Evolutionary conservation across 352 stramenopile genomes (phyloP).

Genomic region (Blastocystis sp.): DNA sequence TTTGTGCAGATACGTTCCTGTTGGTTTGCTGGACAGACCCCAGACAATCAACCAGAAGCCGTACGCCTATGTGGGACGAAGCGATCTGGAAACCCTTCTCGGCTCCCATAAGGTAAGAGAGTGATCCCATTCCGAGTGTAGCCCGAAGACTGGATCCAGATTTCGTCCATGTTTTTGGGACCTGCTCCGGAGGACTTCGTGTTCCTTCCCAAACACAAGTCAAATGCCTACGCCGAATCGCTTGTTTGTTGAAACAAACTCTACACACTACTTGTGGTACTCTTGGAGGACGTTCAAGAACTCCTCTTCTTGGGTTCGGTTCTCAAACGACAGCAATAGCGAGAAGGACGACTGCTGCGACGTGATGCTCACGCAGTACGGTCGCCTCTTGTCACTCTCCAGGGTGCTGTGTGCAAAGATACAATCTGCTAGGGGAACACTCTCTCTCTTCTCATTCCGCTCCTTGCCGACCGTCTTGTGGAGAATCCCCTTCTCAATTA

Average conservation of each 20-base stretch:
- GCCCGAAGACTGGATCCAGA: constrained; percentile 89
- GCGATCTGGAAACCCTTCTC: constrained; percentile 94
- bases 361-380: constrained; percentile 14
- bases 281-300: not conserved
- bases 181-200: constrained; percentile 78
- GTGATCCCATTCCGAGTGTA: not conserved
- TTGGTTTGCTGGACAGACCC: constrained; percentile 85
- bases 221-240: constrained; percentile 75
- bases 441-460: constrained; percentile 2
- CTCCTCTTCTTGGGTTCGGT: not conserved
- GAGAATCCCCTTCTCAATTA: not conserved
- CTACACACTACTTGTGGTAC: not conserved
- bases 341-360: not conserved
- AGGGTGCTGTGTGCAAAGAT: not conserved
- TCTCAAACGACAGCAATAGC: not conserved
- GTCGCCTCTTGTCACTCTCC: not conserved
- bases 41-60: constrained; percentile 92
- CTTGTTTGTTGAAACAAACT: not conserved
- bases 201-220: constrained; percentile 94
- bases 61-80: constrained; percentile 74
- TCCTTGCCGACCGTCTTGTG: not conserved
- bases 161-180: constrained; percentile 93
- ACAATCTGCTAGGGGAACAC: not conserved
- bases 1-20: constrained; percentile 88
- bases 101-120: constrained; percentile 72